phyloP scores from a whole-genome alignment of 371 early-diverging fungal genomes.

The Apophysomyces sp. region DNA sequence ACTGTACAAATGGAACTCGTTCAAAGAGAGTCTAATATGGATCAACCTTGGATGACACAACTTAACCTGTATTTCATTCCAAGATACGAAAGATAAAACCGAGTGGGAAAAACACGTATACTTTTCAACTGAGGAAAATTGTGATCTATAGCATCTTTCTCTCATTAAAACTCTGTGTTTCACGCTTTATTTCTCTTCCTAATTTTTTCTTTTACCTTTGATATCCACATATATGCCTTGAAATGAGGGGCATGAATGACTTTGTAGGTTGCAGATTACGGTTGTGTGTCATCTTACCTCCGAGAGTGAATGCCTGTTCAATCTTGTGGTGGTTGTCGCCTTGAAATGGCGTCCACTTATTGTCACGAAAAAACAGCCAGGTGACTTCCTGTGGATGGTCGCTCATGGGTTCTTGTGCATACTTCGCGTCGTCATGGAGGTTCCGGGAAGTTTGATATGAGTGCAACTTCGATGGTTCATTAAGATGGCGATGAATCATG shows the following conservation, averaged over 20 bases:
- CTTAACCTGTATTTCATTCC: slow-evolving; percentile 54
- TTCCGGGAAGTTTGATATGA: background rate
- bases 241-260: background rate
- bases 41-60: slow-evolving; percentile 48
- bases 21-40: background rate
- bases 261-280: background rate
- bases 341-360: slow-evolving; percentile 51
- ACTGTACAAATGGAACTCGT: slow-evolving; percentile 1
- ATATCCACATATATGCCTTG: slow-evolving; percentile 54
- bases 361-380: slow-evolving; percentile 52
- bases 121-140: slow-evolving; percentile 50
- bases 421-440: background rate
- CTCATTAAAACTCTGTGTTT: background rate
- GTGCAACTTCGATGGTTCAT: background rate
- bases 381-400: slow-evolving; percentile 47
- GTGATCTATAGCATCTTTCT: slow-evolving; percentile 19
- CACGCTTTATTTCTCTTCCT: background rate
- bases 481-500: background rate
- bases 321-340: slow-evolving; percentile 47
- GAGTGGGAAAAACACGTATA: slow-evolving; percentile 51
- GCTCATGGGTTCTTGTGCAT: slow-evolving; percentile 8
- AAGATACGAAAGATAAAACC: slow-evolving; percentile 50
- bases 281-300: slow-evolving; percentile 30
- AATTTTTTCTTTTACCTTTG: slow-evolving; percentile 24
- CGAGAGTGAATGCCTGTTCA: slow-evolving; percentile 52